Evolutionary conservation across 208 protist genomes (phyloP).

Genomic region (Trypanosoma caninum): DNA sequence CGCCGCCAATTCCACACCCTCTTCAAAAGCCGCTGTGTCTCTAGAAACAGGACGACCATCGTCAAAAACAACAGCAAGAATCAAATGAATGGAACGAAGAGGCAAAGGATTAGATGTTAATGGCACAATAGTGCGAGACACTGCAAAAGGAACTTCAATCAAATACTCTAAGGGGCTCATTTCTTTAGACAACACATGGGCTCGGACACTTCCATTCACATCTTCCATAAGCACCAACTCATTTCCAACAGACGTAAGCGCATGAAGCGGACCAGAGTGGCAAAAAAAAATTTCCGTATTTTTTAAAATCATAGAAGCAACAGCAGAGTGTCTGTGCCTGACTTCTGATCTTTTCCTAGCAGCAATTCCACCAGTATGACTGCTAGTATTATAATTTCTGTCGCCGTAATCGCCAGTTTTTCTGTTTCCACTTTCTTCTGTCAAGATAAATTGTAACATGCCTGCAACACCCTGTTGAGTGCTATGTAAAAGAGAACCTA

Average conservation of each 20-base stretch:
- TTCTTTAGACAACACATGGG: conserved; percentile 19
- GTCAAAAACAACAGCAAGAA: conserved; percentile 12
- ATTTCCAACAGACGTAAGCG: conserved; percentile 13
- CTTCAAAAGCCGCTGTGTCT: conserved; percentile 20
- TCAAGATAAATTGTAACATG: conserved; percentile 19
- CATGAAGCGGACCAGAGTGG: conserved; percentile 15
- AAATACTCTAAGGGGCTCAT: conserved; percentile 21
- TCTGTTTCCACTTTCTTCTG: not conserved
- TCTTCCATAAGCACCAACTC: conserved; percentile 25
- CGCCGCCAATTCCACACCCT: conserved; percentile 32
- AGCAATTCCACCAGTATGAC: not conserved
- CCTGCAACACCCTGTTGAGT: conserved; percentile 13
- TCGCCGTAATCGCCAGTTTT: not conserved
- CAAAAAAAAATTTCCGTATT: conserved; percentile 21
- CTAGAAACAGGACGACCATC: not conserved
- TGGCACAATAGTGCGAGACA: conserved; percentile 3
- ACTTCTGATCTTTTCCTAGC: not conserved
- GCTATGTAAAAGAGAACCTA: conserved; percentile 42
- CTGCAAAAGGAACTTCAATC: conserved; percentile 24
- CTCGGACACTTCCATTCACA: conserved; percentile 5
- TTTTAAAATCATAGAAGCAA: not conserved
- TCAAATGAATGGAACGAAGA: conserved; percentile 16
- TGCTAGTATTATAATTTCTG: not conserved
- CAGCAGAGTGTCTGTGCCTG: not conserved
- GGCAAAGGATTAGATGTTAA: conserved; percentile 2